These are phyloP conservation scores for Chromera velia DNA, from an alignment of 73 alveolate genomes.

Conservation along the genomic window DNA sequence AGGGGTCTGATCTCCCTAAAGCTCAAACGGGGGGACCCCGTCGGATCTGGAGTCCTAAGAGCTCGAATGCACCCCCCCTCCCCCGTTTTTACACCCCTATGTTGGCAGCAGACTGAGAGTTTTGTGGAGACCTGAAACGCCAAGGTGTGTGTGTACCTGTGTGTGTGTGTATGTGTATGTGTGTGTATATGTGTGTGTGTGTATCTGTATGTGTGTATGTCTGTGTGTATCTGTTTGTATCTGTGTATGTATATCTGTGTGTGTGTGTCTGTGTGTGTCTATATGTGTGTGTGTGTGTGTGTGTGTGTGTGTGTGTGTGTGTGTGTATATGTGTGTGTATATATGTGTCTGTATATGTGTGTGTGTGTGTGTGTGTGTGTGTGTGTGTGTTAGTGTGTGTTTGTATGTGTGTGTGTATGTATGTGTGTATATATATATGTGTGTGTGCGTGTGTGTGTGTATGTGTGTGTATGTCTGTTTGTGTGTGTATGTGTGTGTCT, in stretches of 20 bases:
- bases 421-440: neutral
- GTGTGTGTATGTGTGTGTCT: too few species aligned
- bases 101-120: too few species aligned
- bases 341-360: neutral
- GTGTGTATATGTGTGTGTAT: constrained; percentile 8
- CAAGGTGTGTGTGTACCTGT: constrained; percentile 8
- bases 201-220: constrained; percentile 14
- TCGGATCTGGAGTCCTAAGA: too few species aligned
- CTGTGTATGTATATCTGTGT: too few species aligned
- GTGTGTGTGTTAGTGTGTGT: too few species aligned
- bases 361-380: neutral
- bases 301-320: constrained; percentile 8
- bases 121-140: neutral
- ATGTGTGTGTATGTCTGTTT: too few species aligned
- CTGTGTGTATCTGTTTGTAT: constrained; percentile 9
- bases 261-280: too few species aligned
- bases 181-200: constrained; percentile 13
- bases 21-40: too few species aligned
- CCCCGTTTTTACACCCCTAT: too few species aligned
- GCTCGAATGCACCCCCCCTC: too few species aligned
- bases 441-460: neutral
- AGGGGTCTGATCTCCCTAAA: too few species aligned
- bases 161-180: constrained; percentile 13
- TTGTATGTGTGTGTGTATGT: neutral
- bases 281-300: too few species aligned